Base-by-base conservation (phyloP, 1,139 yeast species). In the Diutina siamensis region DNA sequence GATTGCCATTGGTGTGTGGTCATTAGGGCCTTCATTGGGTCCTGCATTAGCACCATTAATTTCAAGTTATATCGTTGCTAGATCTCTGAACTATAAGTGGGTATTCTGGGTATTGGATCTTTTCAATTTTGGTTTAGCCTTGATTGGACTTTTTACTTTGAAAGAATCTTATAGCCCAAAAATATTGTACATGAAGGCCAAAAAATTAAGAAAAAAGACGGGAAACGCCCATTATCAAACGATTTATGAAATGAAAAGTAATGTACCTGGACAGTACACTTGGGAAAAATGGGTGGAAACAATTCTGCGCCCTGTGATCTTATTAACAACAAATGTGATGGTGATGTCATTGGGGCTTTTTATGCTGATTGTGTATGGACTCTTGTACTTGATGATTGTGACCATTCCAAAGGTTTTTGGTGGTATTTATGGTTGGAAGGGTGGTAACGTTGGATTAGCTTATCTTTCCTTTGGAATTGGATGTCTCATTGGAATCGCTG, bases 161-260 rank as follows among this genome's bases (percentile, higher is more conserved):
- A 63, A 63, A 47, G 87, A 80, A 55, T 76, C 86, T 0, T 80
- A 77, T 56, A 70, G 79, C 0, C 85, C 86, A 1, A 65, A 68
- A 21, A 55, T 80, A 28, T 63, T 80, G 46, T 61, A 61, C 18
- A 52, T 61, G 38, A 77, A 76, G 53, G 81, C 83, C 3, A 50
- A 54, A 3, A 60, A 56, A 44, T 58, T 80, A 46, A 57, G 74
- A 40, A 55, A 55, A 45, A 67, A 66, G 46, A 75, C 84, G 1
- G 82, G 82, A 3, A 78, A 80, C 53, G 54, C 60, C 20, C 69
- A 75, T 49, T 63, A 79, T 49, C 82, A 78, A 53, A 77, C 83
- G 0, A 65, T 79, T 31, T 78, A 74, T 56, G 83, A 78, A 59
- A 53, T 64, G 46, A 7, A 5, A 7, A 57, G 71, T 28, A 56